Evolutionary conservation across 106 monocot genomes (phyloP).

Genomic region (Dendrobium chrysotoxum): DNA sequence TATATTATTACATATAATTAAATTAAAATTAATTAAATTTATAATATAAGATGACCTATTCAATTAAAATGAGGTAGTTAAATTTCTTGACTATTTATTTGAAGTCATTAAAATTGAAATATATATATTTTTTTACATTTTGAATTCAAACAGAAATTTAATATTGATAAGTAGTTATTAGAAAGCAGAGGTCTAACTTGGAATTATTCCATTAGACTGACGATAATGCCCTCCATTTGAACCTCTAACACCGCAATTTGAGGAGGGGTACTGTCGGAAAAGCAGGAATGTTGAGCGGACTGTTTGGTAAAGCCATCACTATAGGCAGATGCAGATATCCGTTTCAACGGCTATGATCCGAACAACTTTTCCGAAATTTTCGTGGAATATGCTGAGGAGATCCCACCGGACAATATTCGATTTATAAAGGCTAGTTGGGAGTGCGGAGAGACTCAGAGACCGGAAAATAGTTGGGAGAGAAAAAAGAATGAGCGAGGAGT

Average conservation of each 20-base stretch:
- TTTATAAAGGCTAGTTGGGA: not conserved
- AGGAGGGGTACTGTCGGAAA: not conserved
- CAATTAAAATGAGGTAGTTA: no score
- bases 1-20: no score
- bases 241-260: not conserved
- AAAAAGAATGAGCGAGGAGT: slow-evolving; percentile 15
- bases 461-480: not conserved
- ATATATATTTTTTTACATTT: no score
- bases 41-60: no score
- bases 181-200: no score
- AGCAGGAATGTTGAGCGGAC: no score
- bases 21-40: no score
- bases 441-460: not conserved
- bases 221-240: not conserved
- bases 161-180: no score
- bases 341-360: not conserved
- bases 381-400: not conserved
- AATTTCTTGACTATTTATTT: no score
- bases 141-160: no score
- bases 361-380: not conserved
- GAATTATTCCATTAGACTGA: not conserved
- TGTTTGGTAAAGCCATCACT: not conserved
- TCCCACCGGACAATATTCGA: not conserved
- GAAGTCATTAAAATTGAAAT: no score
- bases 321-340: not conserved